Conservation (phyloP, 1,139 yeast species). For the Yamadazyma triangularis region DNA sequence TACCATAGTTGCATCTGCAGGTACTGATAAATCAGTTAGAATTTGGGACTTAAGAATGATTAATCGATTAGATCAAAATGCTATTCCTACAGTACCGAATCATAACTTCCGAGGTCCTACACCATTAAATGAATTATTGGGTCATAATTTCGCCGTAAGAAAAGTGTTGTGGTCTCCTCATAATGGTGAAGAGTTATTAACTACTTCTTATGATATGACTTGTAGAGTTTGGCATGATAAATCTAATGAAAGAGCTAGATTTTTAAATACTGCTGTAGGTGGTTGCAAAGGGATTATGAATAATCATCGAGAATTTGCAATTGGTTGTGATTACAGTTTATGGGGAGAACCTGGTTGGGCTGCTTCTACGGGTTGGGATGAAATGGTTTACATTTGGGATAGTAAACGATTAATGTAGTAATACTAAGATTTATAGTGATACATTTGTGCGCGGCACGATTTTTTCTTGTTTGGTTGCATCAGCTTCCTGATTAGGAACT, state of each 20-base stretch:
- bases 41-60: slow-evolving; percentile 88
- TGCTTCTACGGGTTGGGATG: slow-evolving; percentile 96
- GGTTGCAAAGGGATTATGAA: slow-evolving; percentile 57
- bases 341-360: slow-evolving; percentile 98
- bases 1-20: slow-evolving; percentile 76
- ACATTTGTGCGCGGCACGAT: background rate
- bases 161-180: slow-evolving; percentile 90
- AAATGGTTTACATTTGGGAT: slow-evolving; percentile 90
- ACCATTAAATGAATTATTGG: slow-evolving; percentile 74
- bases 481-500: slow-evolving; percentile 6
- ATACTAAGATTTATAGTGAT: too few relatives aligned
- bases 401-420: slow-evolving; percentile 49
- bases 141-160: slow-evolving; percentile 87
- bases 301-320: slow-evolving; percentile 80
- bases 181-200: slow-evolving; percentile 60
- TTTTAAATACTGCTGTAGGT: slow-evolving; percentile 31
- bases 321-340: slow-evolving; percentile 92
- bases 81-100: slow-evolving; percentile 24
- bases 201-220: slow-evolving; percentile 91
- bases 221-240: slow-evolving; percentile 80
- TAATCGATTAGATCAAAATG: slow-evolving; percentile 32
- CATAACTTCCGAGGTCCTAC: slow-evolving; percentile 54
- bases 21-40: slow-evolving; percentile 80
- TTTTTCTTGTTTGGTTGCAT: too few relatives aligned
- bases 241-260: slow-evolving; percentile 50